Evolutionary conservation across 169 alveolate species (phyloP), one percentile per base, ranked within the genome.

Genomic region (Cryptosporidium parvum): DNA sequence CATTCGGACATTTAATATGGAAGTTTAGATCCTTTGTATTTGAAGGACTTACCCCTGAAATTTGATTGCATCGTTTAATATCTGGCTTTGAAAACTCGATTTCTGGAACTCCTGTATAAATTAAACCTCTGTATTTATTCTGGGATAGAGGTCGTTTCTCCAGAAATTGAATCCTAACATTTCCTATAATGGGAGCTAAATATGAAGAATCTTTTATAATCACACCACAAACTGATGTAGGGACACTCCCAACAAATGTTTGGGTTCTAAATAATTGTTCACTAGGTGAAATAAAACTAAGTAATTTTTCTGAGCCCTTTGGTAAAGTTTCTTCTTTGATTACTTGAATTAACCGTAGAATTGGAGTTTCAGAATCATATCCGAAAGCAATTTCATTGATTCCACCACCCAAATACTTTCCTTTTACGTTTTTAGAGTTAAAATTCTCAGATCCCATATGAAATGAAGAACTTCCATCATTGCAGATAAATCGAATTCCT

Each of bases 371-470:
- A 44, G 69, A 37, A 8, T 80, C 89, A 16, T 80, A 80, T 21
- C 89, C 89, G 44, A 80, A 80, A 31, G 89, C 89, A 80, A 80
- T 18, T 58, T 80, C 89, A 56, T 80, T 61, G 14, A 80, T 80
- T 14, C 69, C 89, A 42, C 75, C 89, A 29, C 29, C 21, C 18
- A n/a, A 9, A 62, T 80, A 65, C 23, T 37, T 80, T 12, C 68
- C 80, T 44, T 61, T 42, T 26, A 80, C 21, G 18, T 29, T 65
- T 18, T 31, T 51, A 9, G 65, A 21, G 14, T 18, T 39, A 62
- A 44, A 80, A 42, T 37, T 48, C 29, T 80, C 80, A 44, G 89
- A 80, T 4, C 89, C 89, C 26, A 80, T 33, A 23, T 48, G 26
- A 62, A 80, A 6, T 18, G 59, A 62, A 26, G 89, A 80, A 7